Conservation (phyloP, 2,329 filamentous ascomycete species). For the Chlorencoelia australis region DNA sequence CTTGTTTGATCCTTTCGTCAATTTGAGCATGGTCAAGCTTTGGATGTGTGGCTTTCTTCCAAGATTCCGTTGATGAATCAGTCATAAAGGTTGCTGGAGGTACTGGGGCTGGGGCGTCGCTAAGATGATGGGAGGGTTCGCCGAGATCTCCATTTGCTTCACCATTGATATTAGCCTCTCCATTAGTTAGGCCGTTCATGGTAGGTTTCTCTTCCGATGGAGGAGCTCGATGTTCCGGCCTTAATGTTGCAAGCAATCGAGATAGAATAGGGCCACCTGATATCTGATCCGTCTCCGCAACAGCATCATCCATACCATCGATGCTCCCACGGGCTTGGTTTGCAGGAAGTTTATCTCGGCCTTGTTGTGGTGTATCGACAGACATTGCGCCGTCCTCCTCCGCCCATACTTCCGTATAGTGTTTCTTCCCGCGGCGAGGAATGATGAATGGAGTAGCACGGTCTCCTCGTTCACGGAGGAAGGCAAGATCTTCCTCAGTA, state of each 20-base stretch:
- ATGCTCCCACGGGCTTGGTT: constrained; percentile 81
- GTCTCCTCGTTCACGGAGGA: constrained; percentile 83
- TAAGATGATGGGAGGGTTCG: constrained; percentile 18
- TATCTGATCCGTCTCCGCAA: constrained; percentile 80
- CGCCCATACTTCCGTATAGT: constrained; percentile 86
- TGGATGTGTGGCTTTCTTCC: constrained; percentile 65
- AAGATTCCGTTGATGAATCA: constrained; percentile 64
- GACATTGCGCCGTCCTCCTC: constrained; percentile 81
- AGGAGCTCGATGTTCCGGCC: constrained; percentile 58
- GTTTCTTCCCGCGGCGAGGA: constrained; percentile 71
- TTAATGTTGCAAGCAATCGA: constrained; percentile 69
- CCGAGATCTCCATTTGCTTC: constrained; percentile 30
- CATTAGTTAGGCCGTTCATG: constrained; percentile 42
- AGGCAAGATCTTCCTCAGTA: constrained; percentile 88
- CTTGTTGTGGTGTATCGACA: constrained; percentile 54
- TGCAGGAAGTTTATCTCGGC: constrained; percentile 56
- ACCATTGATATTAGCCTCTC: constrained; percentile 35
- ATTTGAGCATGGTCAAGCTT: constrained; percentile 79
- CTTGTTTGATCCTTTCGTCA: constrained; percentile 84
- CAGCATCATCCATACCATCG: constrained; percentile 76
- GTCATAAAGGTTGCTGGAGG: constrained; percentile 71
- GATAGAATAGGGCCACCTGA: constrained; percentile 81
- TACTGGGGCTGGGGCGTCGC: constrained; percentile 25
- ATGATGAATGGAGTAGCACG: constrained; percentile 75
- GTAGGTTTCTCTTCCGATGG: constrained; percentile 46